Conservation (phyloP, 2,329 filamentous ascomycete species). For the Scytalidium sp. region DNA sequence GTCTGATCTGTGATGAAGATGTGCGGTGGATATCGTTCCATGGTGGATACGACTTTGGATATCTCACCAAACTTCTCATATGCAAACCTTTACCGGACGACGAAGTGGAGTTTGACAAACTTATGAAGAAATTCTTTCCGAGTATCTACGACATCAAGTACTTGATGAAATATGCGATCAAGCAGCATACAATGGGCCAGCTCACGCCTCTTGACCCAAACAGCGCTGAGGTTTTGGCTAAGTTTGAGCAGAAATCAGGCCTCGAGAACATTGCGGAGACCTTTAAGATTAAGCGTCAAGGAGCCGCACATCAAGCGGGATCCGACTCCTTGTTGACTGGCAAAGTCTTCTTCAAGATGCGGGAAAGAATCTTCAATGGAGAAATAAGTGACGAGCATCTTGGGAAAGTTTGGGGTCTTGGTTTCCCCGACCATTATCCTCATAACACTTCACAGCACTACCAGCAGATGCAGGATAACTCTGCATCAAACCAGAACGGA, state of each 20-base stretch:
- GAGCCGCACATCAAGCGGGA: slow-evolving; percentile 86
- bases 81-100: slow-evolving; percentile 81
- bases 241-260: slow-evolving; percentile 86
- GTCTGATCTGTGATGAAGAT: slow-evolving; percentile 81
- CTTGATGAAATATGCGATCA: slow-evolving; percentile 85
- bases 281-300: slow-evolving; percentile 84
- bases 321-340: slow-evolving; percentile 93
- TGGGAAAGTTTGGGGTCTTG: slow-evolving; percentile 91
- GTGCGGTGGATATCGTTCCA: slow-evolving; percentile 98
- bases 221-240: slow-evolving; percentile 72
- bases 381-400: slow-evolving; percentile 77
- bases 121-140: slow-evolving; percentile 91
- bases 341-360: slow-evolving; percentile 91
- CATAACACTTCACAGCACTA: slow-evolving; percentile 38
- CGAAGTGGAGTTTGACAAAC: slow-evolving; percentile 82
- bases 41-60: slow-evolving; percentile 97
- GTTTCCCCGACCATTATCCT: slow-evolving; percentile 57
- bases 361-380: slow-evolving; percentile 82
- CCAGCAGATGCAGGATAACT: slow-evolving; percentile 36
- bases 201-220: slow-evolving; percentile 60
- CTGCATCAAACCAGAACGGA: slow-evolving; percentile 53
- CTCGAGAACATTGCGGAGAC: slow-evolving; percentile 93
- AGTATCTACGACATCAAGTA: slow-evolving; percentile 96
- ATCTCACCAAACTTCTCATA: slow-evolving; percentile 89
- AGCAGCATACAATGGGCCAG: slow-evolving; percentile 62